A percentile compares a stretch with the other conserved stretches of the same genome.
Evolutionary conservation across 192 early-diverging fungal species (phyloP).

Genomic region (Backusella circina): DNA sequence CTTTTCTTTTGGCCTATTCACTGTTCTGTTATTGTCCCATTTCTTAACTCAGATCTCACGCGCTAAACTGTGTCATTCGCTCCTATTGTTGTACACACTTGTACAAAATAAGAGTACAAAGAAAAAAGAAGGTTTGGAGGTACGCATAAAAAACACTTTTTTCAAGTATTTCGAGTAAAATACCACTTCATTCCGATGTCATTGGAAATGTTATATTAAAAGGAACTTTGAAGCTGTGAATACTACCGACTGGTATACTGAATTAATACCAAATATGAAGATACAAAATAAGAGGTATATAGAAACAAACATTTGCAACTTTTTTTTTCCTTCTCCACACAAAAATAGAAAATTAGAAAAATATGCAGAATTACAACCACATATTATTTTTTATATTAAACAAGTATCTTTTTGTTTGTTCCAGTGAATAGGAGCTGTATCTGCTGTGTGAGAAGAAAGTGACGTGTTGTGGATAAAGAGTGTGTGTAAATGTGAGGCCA

Average conservation of each 20-base stretch:
- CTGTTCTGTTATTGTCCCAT: conserved; percentile 60
- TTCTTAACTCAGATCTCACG: conserved; percentile 68
- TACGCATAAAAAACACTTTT: background rate
- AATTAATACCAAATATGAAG: background rate
- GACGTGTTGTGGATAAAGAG: conserved; percentile 1
- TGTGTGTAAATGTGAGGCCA: conserved; percentile 2
- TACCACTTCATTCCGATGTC: background rate
- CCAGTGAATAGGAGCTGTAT: background rate
- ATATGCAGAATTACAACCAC: background rate
- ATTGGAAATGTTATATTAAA: background rate
- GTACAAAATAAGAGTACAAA: background rate
- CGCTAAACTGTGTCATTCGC: conserved; percentile 29
- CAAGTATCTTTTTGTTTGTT: background rate
- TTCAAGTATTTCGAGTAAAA: background rate
- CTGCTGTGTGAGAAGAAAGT: conserved; percentile 2
- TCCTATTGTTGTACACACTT: background rate
- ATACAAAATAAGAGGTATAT: background rate
- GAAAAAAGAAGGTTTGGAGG: background rate
- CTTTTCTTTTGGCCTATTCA: conserved; percentile 44
- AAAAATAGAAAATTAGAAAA: background rate
- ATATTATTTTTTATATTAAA: background rate
- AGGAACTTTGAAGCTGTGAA: background rate
- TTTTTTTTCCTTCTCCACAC: background rate
- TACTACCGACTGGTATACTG: background rate
- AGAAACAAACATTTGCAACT: background rate